phyloP scores from a whole-genome alignment of 495 filamentous ascomycete genomes.

The Trichoderma asperelloides region DNA sequence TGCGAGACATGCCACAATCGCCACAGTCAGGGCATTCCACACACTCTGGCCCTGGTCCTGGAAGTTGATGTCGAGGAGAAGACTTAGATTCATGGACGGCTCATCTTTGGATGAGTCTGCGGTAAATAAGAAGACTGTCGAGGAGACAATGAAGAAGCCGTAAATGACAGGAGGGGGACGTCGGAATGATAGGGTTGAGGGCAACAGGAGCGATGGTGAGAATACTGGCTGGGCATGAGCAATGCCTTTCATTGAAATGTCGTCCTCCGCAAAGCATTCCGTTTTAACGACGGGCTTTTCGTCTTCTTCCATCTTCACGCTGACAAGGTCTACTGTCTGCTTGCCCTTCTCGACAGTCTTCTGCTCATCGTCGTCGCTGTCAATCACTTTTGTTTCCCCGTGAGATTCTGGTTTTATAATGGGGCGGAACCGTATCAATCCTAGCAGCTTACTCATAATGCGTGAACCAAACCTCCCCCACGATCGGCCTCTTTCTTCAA shows the following conservation, averaged over 20 bases:
- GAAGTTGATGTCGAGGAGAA: conserved; percentile 4
- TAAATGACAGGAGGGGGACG: conserved; percentile 8
- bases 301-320: not conserved
- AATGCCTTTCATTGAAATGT: not conserved
- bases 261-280: not conserved
- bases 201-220: not conserved
- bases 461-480: not conserved
- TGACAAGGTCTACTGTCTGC: not conserved
- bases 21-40: conserved; percentile 12
- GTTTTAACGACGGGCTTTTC: not conserved
- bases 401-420: not conserved
- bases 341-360: not conserved
- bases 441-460: not conserved
- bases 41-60: conserved; percentile 4
- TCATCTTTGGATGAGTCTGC: conserved; percentile 5
- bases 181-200: not conserved
- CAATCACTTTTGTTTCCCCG: not conserved
- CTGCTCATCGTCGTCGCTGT: not conserved
- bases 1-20: conserved; percentile 9
- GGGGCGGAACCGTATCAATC: not conserved
- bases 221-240: not conserved
- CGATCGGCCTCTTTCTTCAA: not conserved
- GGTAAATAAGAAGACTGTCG: conserved; percentile 2
- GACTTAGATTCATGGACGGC: not conserved
- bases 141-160: conserved; percentile 3